These are phyloP conservation scores for Epichloe sp. DNA, from an alignment of 2,329 filamentous ascomycete genomes.

Conservation along the genomic window DNA sequence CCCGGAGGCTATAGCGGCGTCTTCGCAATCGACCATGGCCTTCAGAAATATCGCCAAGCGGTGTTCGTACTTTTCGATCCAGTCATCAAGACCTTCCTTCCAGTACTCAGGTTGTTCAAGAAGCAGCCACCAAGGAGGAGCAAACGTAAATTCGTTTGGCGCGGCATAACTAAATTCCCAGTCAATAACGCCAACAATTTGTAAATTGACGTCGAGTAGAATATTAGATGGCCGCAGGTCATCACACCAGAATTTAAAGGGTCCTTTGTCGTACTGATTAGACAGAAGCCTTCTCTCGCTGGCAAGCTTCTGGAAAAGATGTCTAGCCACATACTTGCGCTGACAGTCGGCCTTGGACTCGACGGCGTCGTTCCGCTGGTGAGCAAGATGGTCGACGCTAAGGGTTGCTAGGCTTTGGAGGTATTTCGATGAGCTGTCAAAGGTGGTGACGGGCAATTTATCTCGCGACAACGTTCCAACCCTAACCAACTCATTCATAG, in stretches of 20 bases:
- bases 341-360: too few relatives aligned
- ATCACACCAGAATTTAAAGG: constrained; percentile 16
- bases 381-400: too few relatives aligned
- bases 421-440: too few relatives aligned
- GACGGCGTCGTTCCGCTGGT: too few relatives aligned
- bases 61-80: constrained; percentile 18
- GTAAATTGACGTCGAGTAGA: constrained; percentile 15
- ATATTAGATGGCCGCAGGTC: constrained; percentile 21
- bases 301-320: too few relatives aligned
- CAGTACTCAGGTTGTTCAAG: constrained; percentile 20
- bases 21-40: constrained; percentile 17
- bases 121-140: constrained; percentile 27
- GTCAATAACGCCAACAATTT: constrained; percentile 23
- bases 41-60: constrained; percentile 21
- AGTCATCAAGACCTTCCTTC: constrained; percentile 16
- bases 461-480: too few relatives aligned
- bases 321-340: too few relatives aligned
- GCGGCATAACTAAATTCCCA: constrained; percentile 27
- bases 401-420: too few relatives aligned
- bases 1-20: constrained; percentile 7
- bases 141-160: constrained; percentile 20
- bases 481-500: too few relatives aligned
- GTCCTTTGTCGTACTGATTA: constrained; percentile 1
- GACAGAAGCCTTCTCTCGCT: too few relatives aligned
- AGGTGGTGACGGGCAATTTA: too few relatives aligned